Conservation (phyloP, 371 early-diverging fungal species). For the Actinomortierella wolfii region DNA sequence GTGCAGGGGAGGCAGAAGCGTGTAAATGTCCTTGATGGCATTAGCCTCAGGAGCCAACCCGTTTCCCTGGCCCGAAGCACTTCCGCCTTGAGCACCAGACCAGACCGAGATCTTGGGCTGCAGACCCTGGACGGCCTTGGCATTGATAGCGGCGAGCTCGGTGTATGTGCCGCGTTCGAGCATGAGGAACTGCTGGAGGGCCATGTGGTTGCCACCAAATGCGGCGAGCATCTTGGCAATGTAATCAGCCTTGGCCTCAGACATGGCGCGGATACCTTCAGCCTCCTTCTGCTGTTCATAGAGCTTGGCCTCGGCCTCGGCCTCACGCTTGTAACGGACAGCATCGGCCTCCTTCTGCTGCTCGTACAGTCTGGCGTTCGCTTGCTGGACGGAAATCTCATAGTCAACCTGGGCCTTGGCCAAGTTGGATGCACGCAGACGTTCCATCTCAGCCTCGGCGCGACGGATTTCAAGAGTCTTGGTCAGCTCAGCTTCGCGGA, state of each 20-base stretch:
- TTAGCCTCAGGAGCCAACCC: conserved; percentile 16
- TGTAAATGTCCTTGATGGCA: conserved; percentile 51
- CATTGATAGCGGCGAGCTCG: conserved; percentile 55
- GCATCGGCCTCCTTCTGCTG: conserved; percentile 35
- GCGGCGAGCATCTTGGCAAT: conserved; percentile 36
- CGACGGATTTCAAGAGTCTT: conserved; percentile 48
- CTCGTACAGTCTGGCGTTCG: conserved; percentile 50
- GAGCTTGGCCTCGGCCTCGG: conserved; percentile 41
- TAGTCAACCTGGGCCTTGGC: conserved; percentile 52
- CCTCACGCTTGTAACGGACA: conserved; percentile 18
- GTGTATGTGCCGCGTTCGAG: conserved; percentile 53
- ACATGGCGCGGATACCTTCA: conserved; percentile 35
- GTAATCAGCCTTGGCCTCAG: conserved; percentile 50
- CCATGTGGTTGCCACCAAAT: conserved; percentile 41
- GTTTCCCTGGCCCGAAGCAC: conserved; percentile 15
- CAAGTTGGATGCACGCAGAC: conserved; percentile 46
- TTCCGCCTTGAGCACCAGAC: conserved; percentile 45
- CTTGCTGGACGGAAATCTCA: conserved; percentile 48
- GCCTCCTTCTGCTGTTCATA: conserved; percentile 40
- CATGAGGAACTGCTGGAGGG: conserved; percentile 57
- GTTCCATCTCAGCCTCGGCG: conserved; percentile 48
- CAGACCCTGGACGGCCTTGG: conserved; percentile 55
- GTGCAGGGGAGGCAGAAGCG: conserved; percentile 50
- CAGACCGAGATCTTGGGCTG: conserved; percentile 61
- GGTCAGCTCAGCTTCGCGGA: conserved; percentile 52